Conservation (phyloP, 306 rosid genomes). For the Quercus mongolica region DNA sequence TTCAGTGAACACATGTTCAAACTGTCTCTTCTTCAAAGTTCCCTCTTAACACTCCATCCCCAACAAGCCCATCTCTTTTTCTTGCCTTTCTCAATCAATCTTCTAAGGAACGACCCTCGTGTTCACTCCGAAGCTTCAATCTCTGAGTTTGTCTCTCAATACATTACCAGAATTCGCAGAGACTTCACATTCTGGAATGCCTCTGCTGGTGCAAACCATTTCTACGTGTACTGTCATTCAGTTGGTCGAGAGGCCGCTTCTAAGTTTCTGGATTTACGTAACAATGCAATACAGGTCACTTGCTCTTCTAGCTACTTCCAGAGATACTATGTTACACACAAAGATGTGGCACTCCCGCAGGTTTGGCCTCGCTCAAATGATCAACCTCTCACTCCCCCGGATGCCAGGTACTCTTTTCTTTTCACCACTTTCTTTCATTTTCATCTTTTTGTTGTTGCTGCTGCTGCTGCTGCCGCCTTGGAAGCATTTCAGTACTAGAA, state of each 20-base stretch:
- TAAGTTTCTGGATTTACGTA: slow-evolving; percentile 1
- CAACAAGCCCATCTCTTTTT: slow-evolving; percentile 26
- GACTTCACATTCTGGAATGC: slow-evolving; percentile 23
- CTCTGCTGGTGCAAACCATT: slow-evolving; percentile 28
- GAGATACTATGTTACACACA: slow-evolving; percentile 23
- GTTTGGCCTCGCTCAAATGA: slow-evolving; percentile 29
- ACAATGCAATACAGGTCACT: slow-evolving; percentile 34
- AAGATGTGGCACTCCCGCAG: slow-evolving; percentile 31
- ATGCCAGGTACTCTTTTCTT: slow-evolving; percentile 11
- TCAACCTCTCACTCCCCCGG: slow-evolving; percentile 17
- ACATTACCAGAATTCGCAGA: background rate
- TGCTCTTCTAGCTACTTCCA: slow-evolving; percentile 38
- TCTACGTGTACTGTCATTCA: slow-evolving; percentile 34
- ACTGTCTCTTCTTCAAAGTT: slow-evolving; percentile 16
- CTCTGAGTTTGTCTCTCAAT: slow-evolving; percentile 14
- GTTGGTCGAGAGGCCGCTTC: slow-evolving; percentile 31
- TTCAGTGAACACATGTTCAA: slow-evolving; percentile 42
- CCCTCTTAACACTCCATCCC: slow-evolving; percentile 9
- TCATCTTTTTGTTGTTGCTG: background rate
- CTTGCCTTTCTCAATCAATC: slow-evolving; percentile 30
- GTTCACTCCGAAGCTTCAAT: slow-evolving; percentile 29
- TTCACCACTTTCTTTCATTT: background rate
- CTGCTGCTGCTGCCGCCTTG: no score
- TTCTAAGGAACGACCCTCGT: slow-evolving; percentile 27
- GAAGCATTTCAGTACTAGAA: no score